Percentiles rank a stretch among this genome's conserved stretches.
phyloP scores from a whole-genome alignment of 1,139 yeast genomes.

The Protomyces pachydermus region DNA sequence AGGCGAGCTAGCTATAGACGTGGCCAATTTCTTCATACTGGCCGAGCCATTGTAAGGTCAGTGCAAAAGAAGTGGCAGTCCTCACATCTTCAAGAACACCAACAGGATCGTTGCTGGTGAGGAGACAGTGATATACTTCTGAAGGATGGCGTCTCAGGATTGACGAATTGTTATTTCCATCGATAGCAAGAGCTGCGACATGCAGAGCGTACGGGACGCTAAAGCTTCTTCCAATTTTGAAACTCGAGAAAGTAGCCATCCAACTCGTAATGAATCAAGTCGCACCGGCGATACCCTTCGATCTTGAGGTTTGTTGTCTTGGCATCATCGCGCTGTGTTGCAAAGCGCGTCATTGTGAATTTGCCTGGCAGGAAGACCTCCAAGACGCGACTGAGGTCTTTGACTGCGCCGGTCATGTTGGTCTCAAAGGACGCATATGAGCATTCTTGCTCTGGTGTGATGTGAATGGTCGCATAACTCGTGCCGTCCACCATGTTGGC shows the following conservation, averaged over 20 bases:
- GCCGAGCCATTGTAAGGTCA: too few relatives aligned
- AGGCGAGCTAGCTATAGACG: too few relatives aligned
- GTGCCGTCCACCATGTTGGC: constrained; percentile 63
- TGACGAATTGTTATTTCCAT: too few relatives aligned
- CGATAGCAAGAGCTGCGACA: too few relatives aligned
- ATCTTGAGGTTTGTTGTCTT: constrained; percentile 24
- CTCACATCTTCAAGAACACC: too few relatives aligned
- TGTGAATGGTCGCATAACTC: constrained; percentile 77
- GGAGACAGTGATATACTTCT: too few relatives aligned
- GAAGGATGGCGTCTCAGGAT: too few relatives aligned
- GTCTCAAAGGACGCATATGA: constrained; percentile 95
- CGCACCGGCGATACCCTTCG: constrained; percentile 57
- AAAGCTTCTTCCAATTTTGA: constrained; percentile 37
- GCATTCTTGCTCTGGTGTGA: constrained; percentile 92
- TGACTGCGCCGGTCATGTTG: constrained; percentile 51
- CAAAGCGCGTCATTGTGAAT: constrained; percentile 68
- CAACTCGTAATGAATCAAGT: constrained; percentile 67
- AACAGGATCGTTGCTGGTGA: too few relatives aligned
- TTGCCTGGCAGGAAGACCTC: constrained; percentile 66
- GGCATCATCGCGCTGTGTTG: constrained; percentile 38
- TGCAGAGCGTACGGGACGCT: too few relatives aligned
- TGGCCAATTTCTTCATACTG: too few relatives aligned
- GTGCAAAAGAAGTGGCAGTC: too few relatives aligned
- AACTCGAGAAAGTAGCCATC: constrained; percentile 50
- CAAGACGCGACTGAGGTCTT: constrained; percentile 47